Evolutionary conservation across 208 protist genomes (phyloP).

Genomic region (Naegleria fowleri): DNA sequence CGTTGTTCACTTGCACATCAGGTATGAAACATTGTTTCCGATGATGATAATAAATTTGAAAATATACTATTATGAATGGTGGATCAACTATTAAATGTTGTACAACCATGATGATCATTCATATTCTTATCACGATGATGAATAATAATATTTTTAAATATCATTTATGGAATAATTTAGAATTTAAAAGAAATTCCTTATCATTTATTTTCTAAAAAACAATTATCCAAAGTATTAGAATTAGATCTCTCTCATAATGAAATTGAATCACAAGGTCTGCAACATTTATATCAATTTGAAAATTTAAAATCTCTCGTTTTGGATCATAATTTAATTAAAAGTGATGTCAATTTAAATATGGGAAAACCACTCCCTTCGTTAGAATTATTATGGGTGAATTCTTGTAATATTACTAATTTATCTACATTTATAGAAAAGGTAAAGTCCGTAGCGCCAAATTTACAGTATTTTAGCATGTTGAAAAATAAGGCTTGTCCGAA

Average conservation of each 20-base stretch:
- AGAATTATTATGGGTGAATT: slow-evolving; percentile 16
- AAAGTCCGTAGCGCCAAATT: not conserved
- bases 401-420: slow-evolving; percentile 8
- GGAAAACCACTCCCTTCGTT: not conserved
- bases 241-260: slow-evolving; percentile 10
- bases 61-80: no score
- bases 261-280: not conserved
- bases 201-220: not conserved
- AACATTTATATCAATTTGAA: not conserved
- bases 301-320: slow-evolving; percentile 2
- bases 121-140: not conserved
- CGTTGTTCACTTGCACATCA: not conserved
- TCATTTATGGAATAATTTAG: not conserved
- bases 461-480: slow-evolving; percentile 5
- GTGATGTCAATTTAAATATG: slow-evolving; percentile 7
- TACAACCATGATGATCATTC: not conserved
- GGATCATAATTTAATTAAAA: not conserved
- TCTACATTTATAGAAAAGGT: not conserved
- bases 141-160: not conserved
- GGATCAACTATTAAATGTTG: no score
- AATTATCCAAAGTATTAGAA: not conserved
- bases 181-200: not conserved
- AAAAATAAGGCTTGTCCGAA: slow-evolving; percentile 28
- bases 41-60: no score
- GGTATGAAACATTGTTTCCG: not conserved